Evolutionary conservation across 1,139 yeast species (phyloP), one percentile per base, ranked within the genome.

Genomic region (Scheffersomyces titani): DNA sequence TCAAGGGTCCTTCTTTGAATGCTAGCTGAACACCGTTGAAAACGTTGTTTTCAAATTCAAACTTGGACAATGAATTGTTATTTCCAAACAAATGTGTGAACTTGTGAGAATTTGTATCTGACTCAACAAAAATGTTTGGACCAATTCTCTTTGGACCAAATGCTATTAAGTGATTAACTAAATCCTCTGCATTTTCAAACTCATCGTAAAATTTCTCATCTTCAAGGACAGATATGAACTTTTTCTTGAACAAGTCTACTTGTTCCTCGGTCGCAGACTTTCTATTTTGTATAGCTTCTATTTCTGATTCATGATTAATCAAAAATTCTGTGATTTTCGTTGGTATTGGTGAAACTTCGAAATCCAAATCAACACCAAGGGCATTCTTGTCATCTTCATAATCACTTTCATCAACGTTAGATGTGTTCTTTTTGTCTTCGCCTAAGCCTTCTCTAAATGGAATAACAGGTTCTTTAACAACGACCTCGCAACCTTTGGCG

Each of bases 381-480:
- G 84, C 76, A 50, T 76, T 78, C 19, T 64, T 65, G 1, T 60
- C 63, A 5, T 58, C 61, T 4, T 60, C 67, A 3, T 57, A 59
- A 36, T 63, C 64, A 4, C 66, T 69, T 4, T 63, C 64, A 6
- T 59, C 60, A 3, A 60, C 64, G 9, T 60, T 63, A 7, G 63
- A 58, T 19, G 52, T 48, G 13, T 56, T 54, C 30, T 56, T 56
- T 13, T 54, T 50, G 51, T 9, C 51, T n/a, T 61, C 60, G 13
- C 87, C 78, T 55, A 92, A 85, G 0, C 98, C 91, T 72, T 96
- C 99, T 62, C 97, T 78, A 68, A 90, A 96, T 16, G 99, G 99
- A 62, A 96, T 96, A 22, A 91, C 96, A 0, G 99, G 99, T 65
- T 91, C 91, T 47, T 97, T 93, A 46, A 88, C 86, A 9, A 89